Evolutionary conservation across 2,329 filamentous ascomycete genomes (phyloP), one percentile per base, ranked within the genome.

Genomic region (Aureobasidium sp.): DNA sequence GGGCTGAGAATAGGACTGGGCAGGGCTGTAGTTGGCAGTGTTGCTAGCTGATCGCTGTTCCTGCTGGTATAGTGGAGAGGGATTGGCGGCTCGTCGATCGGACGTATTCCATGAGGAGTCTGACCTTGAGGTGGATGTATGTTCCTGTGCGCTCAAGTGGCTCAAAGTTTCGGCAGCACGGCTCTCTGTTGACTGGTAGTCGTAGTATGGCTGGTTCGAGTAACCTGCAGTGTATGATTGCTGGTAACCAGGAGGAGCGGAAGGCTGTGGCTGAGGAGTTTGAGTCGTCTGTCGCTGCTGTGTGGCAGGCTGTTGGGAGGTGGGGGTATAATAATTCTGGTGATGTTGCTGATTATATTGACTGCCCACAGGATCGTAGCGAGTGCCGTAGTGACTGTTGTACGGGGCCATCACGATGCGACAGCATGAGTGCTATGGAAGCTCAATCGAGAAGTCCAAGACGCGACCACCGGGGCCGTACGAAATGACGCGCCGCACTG

Each of bases 361-460:
- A 50, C 70, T 72, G 12, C 70, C 70, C 7, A 68, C 68, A 5
- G 71, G 68, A 50, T 71, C 70, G 64, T 73, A 72, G 66, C 69
- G 71, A 64, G 64, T 69, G 62, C 64, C 62, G 42, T 67, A 66
- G 36, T 67, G 61, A 60, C 41, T 60, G 44, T 69, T 69, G 66
- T 71, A 73, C 1, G 65, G 67, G 42, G 68, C 67, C 69, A 71
- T 70, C 13, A 26, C 23, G 15, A 23, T 27, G 32, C 41, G 37
- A 55, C 29, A 23, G 15, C n/a, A 17, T 20, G 20, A 27, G 3
- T 5, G 46, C 13, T 20, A 20, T 42, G 29, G 12, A 8, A 57
- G 52, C 37, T 56, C 52, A 44, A 39, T 32, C 37, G 1, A 44
- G 34, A 34, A 44, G 27, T 32, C 29, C 6, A 17, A 26, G 29